Conservation (phyloP, 2,329 filamentous ascomycete genomes). For the Botryotinia calthae region DNA sequence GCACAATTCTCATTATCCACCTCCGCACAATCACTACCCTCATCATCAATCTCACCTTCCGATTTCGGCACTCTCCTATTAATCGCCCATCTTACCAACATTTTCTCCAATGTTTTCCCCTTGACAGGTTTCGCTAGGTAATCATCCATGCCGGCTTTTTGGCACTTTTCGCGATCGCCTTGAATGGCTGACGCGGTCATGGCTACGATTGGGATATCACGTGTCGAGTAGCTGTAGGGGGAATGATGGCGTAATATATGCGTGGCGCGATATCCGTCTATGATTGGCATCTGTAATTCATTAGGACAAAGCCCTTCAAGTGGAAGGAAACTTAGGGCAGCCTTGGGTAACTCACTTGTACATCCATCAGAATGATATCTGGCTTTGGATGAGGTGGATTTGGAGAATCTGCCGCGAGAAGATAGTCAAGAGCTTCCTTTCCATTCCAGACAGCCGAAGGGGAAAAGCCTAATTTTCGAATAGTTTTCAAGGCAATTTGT, state of each 20-base stretch:
- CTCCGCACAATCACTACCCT: slow-evolving; percentile 33
- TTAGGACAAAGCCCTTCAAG: neutral
- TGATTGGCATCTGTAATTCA: slow-evolving; percentile 56
- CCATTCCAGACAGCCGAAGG: slow-evolving; percentile 75
- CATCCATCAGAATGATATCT: slow-evolving; percentile 76
- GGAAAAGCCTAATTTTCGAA: slow-evolving; percentile 69
- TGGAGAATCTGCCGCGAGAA: slow-evolving; percentile 51
- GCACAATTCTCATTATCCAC: slow-evolving; percentile 23
- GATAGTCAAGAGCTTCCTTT: slow-evolving; percentile 73
- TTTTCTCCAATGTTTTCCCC: slow-evolving; percentile 63
- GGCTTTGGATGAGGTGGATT: slow-evolving; percentile 45
- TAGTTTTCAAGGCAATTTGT: slow-evolving; percentile 73
- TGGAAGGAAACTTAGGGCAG: neutral
- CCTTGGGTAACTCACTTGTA: slow-evolving; percentile 45
- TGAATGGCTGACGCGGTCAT: slow-evolving; percentile 80
- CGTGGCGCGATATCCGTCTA: slow-evolving; percentile 76
- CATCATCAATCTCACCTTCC: slow-evolving; percentile 19
- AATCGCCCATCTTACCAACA: slow-evolving; percentile 67
- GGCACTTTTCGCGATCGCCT: slow-evolving; percentile 72
- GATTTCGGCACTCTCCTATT: slow-evolving; percentile 41
- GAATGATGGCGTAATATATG: slow-evolving; percentile 67
- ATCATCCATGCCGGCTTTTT: slow-evolving; percentile 72
- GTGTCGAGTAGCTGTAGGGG: slow-evolving; percentile 59
- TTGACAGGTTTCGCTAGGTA: slow-evolving; percentile 73
- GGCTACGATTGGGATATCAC: slow-evolving; percentile 71